Conservation (phyloP, 1,284 basidiomycete genomes). For the Cutaneotrichosporon dermatis region DNA sequence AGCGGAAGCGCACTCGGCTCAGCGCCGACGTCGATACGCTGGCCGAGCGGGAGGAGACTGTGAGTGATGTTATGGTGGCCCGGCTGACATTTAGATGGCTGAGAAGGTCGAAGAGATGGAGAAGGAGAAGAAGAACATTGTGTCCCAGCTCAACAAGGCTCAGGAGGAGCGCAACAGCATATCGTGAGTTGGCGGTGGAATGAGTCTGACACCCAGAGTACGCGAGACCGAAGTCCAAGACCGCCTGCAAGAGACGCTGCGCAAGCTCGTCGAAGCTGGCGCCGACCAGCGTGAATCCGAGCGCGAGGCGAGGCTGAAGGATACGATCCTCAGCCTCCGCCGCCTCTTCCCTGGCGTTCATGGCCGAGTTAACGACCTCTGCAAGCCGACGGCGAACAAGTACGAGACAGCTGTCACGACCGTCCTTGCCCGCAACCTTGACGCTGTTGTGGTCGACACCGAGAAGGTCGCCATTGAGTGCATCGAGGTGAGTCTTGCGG, state of each 20-base stretch:
- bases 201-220: constrained; percentile 56
- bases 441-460: constrained; percentile 91
- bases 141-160: constrained; percentile 37
- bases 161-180: constrained; percentile 39
- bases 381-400: constrained; percentile 86
- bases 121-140: constrained; percentile 32
- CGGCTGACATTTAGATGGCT: constrained; percentile 45
- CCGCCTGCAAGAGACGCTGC: constrained; percentile 75
- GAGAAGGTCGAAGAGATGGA: constrained; percentile 54
- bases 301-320: constrained; percentile 75
- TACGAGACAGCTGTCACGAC: constrained; percentile 92
- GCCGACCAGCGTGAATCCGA: constrained; percentile 82
- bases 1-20: constrained; percentile 61
- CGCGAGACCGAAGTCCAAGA: constrained; percentile 86
- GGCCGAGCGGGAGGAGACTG: constrained; percentile 57
- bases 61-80: neutral
- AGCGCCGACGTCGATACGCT: constrained; percentile 59
- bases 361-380: constrained; percentile 86
- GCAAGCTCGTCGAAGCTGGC: constrained; percentile 80
- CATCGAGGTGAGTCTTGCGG: constrained; percentile 57
- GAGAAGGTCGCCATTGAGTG: constrained; percentile 97
- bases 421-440: constrained; percentile 90
- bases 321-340: constrained; percentile 76
- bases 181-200: constrained; percentile 21
- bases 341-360: constrained; percentile 85